Conservation (phyloP, 2,329 filamentous ascomycete genomes). For the Trichoderma koningii region DNA sequence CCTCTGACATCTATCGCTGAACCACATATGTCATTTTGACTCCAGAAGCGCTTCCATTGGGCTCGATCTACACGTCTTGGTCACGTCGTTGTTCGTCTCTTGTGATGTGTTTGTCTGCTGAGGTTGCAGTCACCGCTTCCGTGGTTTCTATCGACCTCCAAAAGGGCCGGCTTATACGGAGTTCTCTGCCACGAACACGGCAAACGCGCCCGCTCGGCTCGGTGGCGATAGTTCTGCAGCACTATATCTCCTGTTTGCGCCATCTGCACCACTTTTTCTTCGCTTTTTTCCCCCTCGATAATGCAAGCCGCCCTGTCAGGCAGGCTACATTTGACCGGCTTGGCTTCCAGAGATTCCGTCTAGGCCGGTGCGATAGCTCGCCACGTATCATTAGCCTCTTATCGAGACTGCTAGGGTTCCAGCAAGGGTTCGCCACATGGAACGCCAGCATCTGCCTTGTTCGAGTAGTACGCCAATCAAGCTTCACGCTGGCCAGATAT, state of each 20-base stretch:
- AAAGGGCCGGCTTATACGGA: conserved; percentile 1
- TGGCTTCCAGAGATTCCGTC: not conserved
- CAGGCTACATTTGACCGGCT: not conserved
- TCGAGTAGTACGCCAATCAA: not conserved
- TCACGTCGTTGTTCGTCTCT: too few relatives aligned
- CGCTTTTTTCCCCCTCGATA: not conserved
- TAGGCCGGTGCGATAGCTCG: not conserved
- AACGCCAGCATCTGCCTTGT: not conserved
- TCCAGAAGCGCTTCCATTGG: too few relatives aligned
- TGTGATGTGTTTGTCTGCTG: too few relatives aligned
- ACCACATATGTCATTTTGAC: too few relatives aligned
- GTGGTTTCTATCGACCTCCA: too few relatives aligned
- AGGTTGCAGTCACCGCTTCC: too few relatives aligned
- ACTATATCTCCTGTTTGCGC: not conserved
- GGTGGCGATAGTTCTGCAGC: not conserved
- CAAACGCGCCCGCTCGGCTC: not conserved
- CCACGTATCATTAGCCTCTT: conserved; percentile 1
- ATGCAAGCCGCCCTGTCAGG: not conserved
- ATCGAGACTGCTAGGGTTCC: conserved; percentile 4
- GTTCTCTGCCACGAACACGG: not conserved
- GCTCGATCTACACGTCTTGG: too few relatives aligned
- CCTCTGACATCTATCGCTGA: too few relatives aligned
- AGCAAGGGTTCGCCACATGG: conserved; percentile 12
- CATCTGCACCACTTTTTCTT: conserved; percentile 17
- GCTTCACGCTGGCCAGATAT: not conserved